Percentiles rank a stretch among this genome's conserved stretches.
Evolutionary conservation across 768 basidiomycete species (phyloP).

Genomic region (Lentinus tigrinus): DNA sequence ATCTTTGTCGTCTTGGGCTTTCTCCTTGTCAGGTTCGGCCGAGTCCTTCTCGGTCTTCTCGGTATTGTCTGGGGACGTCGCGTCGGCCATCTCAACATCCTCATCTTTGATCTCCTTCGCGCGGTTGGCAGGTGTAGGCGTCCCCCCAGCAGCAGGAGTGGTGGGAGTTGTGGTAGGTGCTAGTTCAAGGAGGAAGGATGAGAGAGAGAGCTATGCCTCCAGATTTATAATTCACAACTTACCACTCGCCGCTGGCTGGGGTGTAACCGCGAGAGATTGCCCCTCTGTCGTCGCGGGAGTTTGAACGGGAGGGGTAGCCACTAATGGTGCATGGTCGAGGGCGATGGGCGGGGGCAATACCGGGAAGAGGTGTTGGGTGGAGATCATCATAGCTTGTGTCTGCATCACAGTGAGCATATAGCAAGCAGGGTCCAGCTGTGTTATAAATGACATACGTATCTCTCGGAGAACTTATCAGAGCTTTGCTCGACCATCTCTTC

Average conservation of each 20-base stretch:
- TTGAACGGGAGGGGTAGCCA: conserved; percentile 20
- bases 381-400: conserved; percentile 91
- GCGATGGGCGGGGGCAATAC: conserved; percentile 1
- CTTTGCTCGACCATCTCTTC: conserved; percentile 64
- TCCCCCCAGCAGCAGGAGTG: conserved; percentile 11
- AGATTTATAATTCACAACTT: background rate
- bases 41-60: conserved; percentile 3
- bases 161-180: conserved; percentile 5
- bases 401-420: conserved; percentile 30
- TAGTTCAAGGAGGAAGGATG: too few relatives aligned
- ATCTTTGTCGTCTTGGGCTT: conserved; percentile 10
- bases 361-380: conserved; percentile 75
- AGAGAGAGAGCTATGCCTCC: background rate
- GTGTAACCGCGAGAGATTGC: conserved; percentile 8
- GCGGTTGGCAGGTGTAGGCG: background rate
- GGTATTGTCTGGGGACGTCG: conserved; percentile 5
- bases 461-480: conserved; percentile 42
- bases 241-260: conserved; percentile 11
- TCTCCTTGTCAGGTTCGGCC: background rate
- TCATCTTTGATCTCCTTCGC: conserved; percentile 14
- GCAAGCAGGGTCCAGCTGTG: background rate
- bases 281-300: conserved; percentile 20
- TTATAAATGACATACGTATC: conserved; percentile 9
- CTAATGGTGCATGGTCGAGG: conserved; percentile 6
- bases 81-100: conserved; percentile 19